Percentiles rank a stretch among this genome's conserved stretches.
phyloP scores from a whole-genome alignment of 2,329 filamentous ascomycete genomes.

The Penicillium sp. region DNA sequence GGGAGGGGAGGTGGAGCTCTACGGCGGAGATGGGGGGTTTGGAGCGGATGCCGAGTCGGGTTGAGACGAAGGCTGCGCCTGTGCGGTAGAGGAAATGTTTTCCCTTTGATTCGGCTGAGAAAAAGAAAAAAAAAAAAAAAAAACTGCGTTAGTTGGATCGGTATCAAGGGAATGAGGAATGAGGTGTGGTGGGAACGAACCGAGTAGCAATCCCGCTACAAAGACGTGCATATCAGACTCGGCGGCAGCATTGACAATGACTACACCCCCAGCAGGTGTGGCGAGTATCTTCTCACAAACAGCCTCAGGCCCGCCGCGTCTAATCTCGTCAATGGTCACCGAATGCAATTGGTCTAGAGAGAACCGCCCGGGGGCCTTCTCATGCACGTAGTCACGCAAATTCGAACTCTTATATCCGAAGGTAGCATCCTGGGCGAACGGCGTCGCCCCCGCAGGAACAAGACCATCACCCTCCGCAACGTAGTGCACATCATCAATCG shows the following conservation, averaged over 20 bases:
- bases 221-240: conserved; percentile 61
- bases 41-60: conserved; percentile 54
- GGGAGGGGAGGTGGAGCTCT: conserved; percentile 44
- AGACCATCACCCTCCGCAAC: conserved; percentile 54
- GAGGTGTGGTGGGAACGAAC: conserved; percentile 17
- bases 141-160: neutral
- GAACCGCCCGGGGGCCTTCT: conserved; percentile 54
- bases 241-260: conserved; percentile 57
- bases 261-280: conserved; percentile 43
- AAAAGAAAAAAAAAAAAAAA: too few relatives aligned
- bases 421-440: conserved; percentile 59
- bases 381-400: conserved; percentile 55
- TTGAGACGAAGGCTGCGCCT: conserved; percentile 52
- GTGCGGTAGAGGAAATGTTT: conserved; percentile 52
- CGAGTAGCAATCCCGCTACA: conserved; percentile 51
- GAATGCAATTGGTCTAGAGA: conserved; percentile 44
- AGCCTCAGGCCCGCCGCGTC: conserved; percentile 47
- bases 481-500: conserved; percentile 61
- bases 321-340: conserved; percentile 53
- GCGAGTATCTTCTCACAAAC: conserved; percentile 47
- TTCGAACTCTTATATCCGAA: conserved; percentile 61
- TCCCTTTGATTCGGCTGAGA: conserved; percentile 38
- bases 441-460: conserved; percentile 56
- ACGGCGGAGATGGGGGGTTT: conserved; percentile 54
- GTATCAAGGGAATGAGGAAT: too few relatives aligned